Evolutionary conservation across 148 eudicot species (phyloP).

Genomic region (Nepenthes gracilis): DNA sequence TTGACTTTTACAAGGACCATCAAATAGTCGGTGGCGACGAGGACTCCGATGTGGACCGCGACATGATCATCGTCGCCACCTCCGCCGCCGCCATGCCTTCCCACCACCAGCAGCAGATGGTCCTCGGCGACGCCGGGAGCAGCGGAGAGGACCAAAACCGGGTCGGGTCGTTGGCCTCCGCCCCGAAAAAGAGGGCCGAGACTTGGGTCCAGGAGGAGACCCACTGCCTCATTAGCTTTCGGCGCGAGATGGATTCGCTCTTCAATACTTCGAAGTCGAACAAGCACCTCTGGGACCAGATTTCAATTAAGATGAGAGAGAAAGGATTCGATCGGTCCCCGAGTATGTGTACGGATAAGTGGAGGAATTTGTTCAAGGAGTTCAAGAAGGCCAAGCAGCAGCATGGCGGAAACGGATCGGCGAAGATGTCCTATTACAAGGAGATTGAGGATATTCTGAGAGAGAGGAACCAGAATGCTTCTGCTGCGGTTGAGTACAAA

Average conservation of each 20-base stretch:
- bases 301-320: slow-evolving; percentile 70
- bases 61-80: slow-evolving; percentile 37
- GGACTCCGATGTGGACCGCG: slow-evolving; percentile 10
- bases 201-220: slow-evolving; percentile 88
- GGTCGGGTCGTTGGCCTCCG: not conserved
- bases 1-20: slow-evolving; percentile 17
- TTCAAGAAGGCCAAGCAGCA: slow-evolving; percentile 58
- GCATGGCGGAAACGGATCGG: slow-evolving; percentile 19
- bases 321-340: slow-evolving; percentile 90
- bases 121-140: slow-evolving; percentile 5
- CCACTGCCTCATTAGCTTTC: slow-evolving; percentile 37
- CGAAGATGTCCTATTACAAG: slow-evolving; percentile 64
- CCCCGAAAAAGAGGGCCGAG: slow-evolving; percentile 69
- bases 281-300: slow-evolving; percentile 87
- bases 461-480: slow-evolving; percentile 22
- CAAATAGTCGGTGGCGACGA: slow-evolving; percentile 4
- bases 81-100: slow-evolving; percentile 11
- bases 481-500: not conserved
- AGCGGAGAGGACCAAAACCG: slow-evolving; percentile 15
- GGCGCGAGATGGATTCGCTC: slow-evolving; percentile 48
- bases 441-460: slow-evolving; percentile 68
- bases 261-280: slow-evolving; percentile 81
- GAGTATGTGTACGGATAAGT: slow-evolving; percentile 92
- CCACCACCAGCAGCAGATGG: slow-evolving; percentile 8
- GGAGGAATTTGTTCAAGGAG: slow-evolving; percentile 83